Evolutionary conservation across 495 filamentous ascomycete genomes (phyloP).

Genomic region (Penicillium lividum): DNA sequence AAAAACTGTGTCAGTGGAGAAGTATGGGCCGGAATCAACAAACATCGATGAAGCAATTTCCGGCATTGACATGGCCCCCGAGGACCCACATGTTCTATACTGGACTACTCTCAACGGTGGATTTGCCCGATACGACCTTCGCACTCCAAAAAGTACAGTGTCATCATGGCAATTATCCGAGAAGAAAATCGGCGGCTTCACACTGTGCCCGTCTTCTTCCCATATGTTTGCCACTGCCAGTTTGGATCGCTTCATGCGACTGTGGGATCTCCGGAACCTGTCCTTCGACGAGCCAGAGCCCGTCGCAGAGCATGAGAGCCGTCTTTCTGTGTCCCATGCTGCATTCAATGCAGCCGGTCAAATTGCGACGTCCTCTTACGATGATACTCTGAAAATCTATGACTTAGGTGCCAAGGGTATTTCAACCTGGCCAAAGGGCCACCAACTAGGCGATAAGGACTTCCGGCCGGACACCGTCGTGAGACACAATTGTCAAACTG

Average conservation of each 20-base stretch:
- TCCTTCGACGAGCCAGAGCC: slow-evolving; percentile 60
- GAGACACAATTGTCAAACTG: slow-evolving; percentile 94
- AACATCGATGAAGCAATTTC: slow-evolving; percentile 76
- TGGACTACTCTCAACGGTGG: slow-evolving; percentile 84
- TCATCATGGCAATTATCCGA: slow-evolving; percentile 78
- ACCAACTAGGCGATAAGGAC: slow-evolving; percentile 56
- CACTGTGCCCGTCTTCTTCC: slow-evolving; percentile 70
- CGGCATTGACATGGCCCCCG: slow-evolving; percentile 71
- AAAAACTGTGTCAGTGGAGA: slow-evolving; percentile 72
- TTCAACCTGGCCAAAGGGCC: slow-evolving; percentile 60
- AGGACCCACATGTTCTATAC: slow-evolving; percentile 72
- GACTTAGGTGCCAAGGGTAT: slow-evolving; percentile 63
- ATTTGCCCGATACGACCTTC: slow-evolving; percentile 77
- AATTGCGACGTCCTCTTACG: slow-evolving; percentile 89
- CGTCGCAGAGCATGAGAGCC: slow-evolving; percentile 77
- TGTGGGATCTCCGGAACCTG: slow-evolving; percentile 92
- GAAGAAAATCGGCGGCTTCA: slow-evolving; percentile 96
- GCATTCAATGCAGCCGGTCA: slow-evolving; percentile 81
- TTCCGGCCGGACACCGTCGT: slow-evolving; percentile 71
- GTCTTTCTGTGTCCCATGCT: slow-evolving; percentile 86
- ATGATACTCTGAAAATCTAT: slow-evolving; percentile 93
- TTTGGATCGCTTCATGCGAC: slow-evolving; percentile 81
- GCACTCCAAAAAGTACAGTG: slow-evolving; percentile 53
- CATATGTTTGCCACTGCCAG: slow-evolving; percentile 90
- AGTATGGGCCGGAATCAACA: slow-evolving; percentile 70